Base-by-base conservation (phyloP, 139 green algal species). In the Chlamydomonas sp. region DNA sequence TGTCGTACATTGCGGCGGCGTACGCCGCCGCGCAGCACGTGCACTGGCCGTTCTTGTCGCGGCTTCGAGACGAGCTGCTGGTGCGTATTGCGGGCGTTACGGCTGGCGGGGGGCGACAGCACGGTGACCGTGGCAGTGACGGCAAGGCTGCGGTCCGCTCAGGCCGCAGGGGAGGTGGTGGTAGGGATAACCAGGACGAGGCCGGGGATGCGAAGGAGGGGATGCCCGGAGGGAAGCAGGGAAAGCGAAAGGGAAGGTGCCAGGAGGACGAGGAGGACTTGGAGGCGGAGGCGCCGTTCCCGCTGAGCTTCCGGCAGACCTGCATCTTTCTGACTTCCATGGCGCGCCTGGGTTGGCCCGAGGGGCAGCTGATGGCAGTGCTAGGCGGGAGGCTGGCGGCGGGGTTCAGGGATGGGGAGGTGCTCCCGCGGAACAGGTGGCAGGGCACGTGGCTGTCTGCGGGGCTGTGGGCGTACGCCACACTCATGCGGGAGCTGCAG, bases 371-470 rank as follows among this genome's bases (percentile, higher is more conserved):
- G 73, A 61, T 12, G 74, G 49, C 74, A 15, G 73, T 62, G 31
- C 49, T 88, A 5, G 71, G 62, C 14, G 10, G 14, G 12, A 74
- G 72, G 83, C 72, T 87, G 31, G 83, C 73, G 16, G 5, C 8
- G 63, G 14, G 15, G 72, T 57, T 88, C 17, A 3, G 49, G 15
- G 66, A n/a, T 49, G 83, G 83, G 2, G 4, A 2, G 31, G 73
- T 76, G 1, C 31, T 49, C 31, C 83, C 83, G 16, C 63, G 73
- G 0, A 5, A 63, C 62, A 81, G 76, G 31, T 66, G 73, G 63
- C 81, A 81, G 83, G 83, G 83, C 49, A 88, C 74, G 6, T 88
- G 83, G 83, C 83, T 88, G 63, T 62, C 83, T 63, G 83, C 73
- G 49, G 83, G 73, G 12, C 63, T 81, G n/a, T 81, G 74, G 83